Evolutionary conservation across 495 filamentous ascomycete genomes (phyloP), one percentile per base, ranked within the genome.

Genomic region (Neurospora tetraspora): DNA sequence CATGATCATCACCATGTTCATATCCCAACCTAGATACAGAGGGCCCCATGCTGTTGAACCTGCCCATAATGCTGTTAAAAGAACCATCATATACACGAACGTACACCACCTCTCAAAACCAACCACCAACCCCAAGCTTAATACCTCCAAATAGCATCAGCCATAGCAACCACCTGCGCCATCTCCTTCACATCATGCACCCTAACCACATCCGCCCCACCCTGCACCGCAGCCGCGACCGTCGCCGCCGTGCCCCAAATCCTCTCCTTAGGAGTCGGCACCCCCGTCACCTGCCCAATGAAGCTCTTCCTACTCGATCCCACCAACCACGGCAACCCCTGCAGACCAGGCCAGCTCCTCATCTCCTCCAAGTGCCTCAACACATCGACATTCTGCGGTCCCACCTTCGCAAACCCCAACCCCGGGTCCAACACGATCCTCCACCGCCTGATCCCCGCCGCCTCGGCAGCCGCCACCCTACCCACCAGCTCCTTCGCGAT

Each of bases 101-200:
- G 2, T 34, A 61, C 3, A 14, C 53, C 23, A 61, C 3, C 11
- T 59, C 23, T 1, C 5, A 12, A 1, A 0, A 4, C 23, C 10
- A 14, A 6, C 11, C 53, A 16, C 27, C 11, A 6, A 23, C 18
- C 0, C 40, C 43, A 45, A n/a, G 12, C 53, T 68, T 37, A 83
- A 70, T 84, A 82, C 77, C 92, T 85, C 86, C 92, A 94, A 73
- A 98, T 92, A 4, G 94, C 95, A 87, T 97, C 95, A 10, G 93
- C 91, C 88, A 99, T 94, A 78, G 89, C 91, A 5, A 89, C 89
- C 27, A 97, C 95, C 82, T 94, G 88, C 76, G 83, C 87, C 96
- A 98, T 99, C 85, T 97, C 92, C 74, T 83, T 81, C 5, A 94
- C 93, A 86, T 98, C 96, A 86, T 99, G 96, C 36, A 99, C 96